phyloP scores from a whole-genome alignment of 768 basidiomycete species.

The Candolleomyces eurysporus region DNA sequence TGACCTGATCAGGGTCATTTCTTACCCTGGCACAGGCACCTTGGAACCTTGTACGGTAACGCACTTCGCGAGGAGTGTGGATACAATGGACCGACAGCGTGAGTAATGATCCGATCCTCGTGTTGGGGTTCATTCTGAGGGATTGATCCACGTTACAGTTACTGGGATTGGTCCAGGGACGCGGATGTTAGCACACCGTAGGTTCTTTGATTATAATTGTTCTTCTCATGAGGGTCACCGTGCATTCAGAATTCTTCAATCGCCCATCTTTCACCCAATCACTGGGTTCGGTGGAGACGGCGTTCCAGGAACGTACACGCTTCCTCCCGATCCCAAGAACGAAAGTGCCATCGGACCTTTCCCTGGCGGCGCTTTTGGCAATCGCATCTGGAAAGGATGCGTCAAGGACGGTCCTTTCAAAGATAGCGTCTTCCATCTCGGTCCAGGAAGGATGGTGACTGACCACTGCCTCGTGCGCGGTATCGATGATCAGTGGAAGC shows the following conservation, averaged over 20 bases:
- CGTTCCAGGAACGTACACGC: constrained; percentile 6
- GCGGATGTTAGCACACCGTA: background rate
- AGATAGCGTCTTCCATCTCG: constrained; percentile 1
- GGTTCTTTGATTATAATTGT: background rate
- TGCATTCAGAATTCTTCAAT: background rate
- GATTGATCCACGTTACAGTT: background rate
- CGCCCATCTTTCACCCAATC: constrained; percentile 7
- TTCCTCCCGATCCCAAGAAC: constrained; percentile 5
- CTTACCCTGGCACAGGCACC: constrained; percentile 25
- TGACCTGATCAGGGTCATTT: constrained; percentile 20
- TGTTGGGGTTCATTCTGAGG: background rate
- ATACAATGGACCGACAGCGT: constrained; percentile 24
- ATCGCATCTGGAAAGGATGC: constrained; percentile 2
- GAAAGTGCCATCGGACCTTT: background rate
- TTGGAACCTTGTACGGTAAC: constrained; percentile 19
- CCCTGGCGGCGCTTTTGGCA: background rate
- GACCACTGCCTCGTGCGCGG: constrained; percentile 8
- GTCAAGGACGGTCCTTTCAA: constrained; percentile 9
- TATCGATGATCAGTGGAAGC: background rate
- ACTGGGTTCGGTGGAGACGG: constrained; percentile 11
- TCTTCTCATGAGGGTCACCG: background rate
- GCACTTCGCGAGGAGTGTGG: constrained; percentile 23
- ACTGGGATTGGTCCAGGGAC: constrained; percentile 9
- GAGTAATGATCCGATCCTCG: background rate
- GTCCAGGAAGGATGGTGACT: constrained; percentile 2